Conservation (phyloP, 2,329 filamentous ascomycete genomes). For the Aschersonia sp. region DNA sequence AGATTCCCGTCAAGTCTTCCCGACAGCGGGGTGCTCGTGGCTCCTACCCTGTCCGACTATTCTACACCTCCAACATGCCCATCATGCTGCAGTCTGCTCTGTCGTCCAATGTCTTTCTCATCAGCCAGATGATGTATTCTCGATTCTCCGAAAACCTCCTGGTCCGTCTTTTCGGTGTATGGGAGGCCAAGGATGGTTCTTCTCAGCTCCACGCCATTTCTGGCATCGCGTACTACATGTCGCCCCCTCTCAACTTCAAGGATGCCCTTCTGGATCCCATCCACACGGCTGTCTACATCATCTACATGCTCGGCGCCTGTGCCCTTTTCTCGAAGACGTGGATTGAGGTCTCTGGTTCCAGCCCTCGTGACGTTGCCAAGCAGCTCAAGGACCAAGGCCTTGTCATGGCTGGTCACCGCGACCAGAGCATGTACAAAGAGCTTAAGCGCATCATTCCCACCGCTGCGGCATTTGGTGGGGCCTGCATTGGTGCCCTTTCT, state of each 20-base stretch:
- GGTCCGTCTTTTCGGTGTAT: slow-evolving; percentile 92
- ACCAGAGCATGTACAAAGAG: slow-evolving; percentile 99
- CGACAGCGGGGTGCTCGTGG: slow-evolving; percentile 97
- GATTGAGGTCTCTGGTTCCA: slow-evolving; percentile 98
- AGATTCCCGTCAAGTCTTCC: slow-evolving; percentile 98
- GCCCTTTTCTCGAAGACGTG: slow-evolving; percentile 99
- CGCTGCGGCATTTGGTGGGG: slow-evolving; percentile 93
- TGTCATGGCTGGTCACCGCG: slow-evolving; percentile 98
- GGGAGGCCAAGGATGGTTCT: slow-evolving; percentile 93
- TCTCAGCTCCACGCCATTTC: slow-evolving; percentile 88
- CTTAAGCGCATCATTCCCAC: slow-evolving; percentile 98
- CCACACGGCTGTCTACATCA: slow-evolving; percentile 88
- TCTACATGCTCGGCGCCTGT: slow-evolving; percentile 96
- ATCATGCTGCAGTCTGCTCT: slow-evolving; percentile 99
- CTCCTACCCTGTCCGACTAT: slow-evolving; percentile 94
- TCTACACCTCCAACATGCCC: slow-evolving; percentile 99
- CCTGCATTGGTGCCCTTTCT: slow-evolving; percentile 94
- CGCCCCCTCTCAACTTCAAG: slow-evolving; percentile 91
- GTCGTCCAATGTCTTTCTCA: slow-evolving; percentile 97
- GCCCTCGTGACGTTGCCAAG: slow-evolving; percentile 95
- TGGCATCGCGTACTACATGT: slow-evolving; percentile 99
- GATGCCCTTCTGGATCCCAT: slow-evolving; percentile 94
- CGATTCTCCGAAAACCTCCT: slow-evolving; percentile 98
- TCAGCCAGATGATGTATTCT: slow-evolving; percentile 98
- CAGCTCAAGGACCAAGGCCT: slow-evolving; percentile 99